Percentiles rank a stretch among this genome's conserved stretches.
Evolutionary conservation across 2,329 filamentous ascomycete species (phyloP).

Genomic region (Penicillium verrucosum): DNA sequence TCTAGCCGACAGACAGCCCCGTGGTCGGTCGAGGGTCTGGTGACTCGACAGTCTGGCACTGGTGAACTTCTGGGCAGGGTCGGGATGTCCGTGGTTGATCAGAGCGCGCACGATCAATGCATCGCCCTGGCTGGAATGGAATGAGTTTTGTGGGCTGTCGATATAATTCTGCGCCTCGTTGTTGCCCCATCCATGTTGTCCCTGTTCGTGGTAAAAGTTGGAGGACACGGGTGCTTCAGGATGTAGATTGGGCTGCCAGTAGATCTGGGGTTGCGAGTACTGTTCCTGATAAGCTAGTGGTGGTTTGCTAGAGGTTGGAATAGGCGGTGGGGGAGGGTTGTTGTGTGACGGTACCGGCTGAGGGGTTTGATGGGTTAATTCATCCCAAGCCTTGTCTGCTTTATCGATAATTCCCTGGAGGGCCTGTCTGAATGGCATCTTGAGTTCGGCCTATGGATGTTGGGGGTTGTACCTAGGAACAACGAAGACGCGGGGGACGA

Average conservation of each 20-base stretch:
- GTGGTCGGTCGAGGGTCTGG: constrained; percentile 22
- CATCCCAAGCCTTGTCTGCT: constrained; percentile 23
- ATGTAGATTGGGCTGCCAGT: constrained; percentile 23
- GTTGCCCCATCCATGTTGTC: constrained; percentile 27
- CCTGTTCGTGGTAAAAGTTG: constrained; percentile 24
- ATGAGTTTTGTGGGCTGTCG: constrained; percentile 24
- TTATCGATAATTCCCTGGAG: constrained; percentile 22
- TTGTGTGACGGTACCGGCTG: constrained; percentile 13
- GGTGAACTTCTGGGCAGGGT: constrained; percentile 23
- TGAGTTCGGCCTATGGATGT: constrained; percentile 16
- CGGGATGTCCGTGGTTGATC: constrained; percentile 23
- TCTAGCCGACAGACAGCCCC: constrained; percentile 24
- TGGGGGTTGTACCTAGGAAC: constrained; percentile 2
- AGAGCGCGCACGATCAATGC: constrained; percentile 24
- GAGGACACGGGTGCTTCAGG: constrained; percentile 19
- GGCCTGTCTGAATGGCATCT: constrained; percentile 26
- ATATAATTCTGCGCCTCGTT: constrained; percentile 24
- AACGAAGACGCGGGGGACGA: not conserved
- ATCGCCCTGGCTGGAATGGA: constrained; percentile 23
- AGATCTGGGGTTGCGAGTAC: constrained; percentile 20
- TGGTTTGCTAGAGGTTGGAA: constrained; percentile 23
- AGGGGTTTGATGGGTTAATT: constrained; percentile 11
- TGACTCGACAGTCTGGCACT: constrained; percentile 24
- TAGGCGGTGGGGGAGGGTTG: constrained; percentile 19
- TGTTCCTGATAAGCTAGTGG: constrained; percentile 18